Evolutionary conservation across 2,329 filamentous ascomycete genomes (phyloP), one percentile per base, ranked within the genome.

Genomic region (Stachybotrys chlorohalonatus): DNA sequence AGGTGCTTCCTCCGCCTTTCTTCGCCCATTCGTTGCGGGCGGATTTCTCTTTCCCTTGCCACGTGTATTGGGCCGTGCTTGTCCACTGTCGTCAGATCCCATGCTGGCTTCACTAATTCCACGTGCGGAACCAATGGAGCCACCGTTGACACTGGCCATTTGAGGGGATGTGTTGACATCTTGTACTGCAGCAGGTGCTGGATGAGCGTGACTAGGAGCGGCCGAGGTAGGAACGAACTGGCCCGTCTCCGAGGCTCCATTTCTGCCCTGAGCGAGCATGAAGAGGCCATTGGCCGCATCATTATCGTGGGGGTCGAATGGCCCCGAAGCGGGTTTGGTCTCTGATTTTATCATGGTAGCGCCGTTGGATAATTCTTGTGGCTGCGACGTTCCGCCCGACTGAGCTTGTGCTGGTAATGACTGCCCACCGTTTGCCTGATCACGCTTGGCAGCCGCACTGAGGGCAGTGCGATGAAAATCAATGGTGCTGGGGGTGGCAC

Each of bases 381-480:
- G 76, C 66, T 86, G 78, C 56, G 84, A 78, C 4, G 76, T 76
- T n/a, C 63, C 58, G 17, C 66, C 58, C 31, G 59, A 57, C 16
- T 59, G 65, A 15, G 56, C 51, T 36, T 56, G 58, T 30, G 54
- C 51, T 24, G 57, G 66, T 52, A 62, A 60, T 55, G 59, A 57
- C 52, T 58, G 55, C 60, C 70, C 50, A 66, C 61, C 59, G 64
- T 73, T 63, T 55, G 70, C 68, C 59, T 76, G 76, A 50, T 82
- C 76, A 31, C 75, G 74, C 68, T 87, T 87, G 6, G 82, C 81
- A 15, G 87, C 87, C 17, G 89, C 90, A 61, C 83, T 91, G 70
- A 97, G 75, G 31, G 93, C 94, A 59, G 93, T 95, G 56, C 93
- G 87, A 64, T 97, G 93, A 64, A 99, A 99, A 65, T 99, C 94